Evolutionary conservation across 2,329 filamentous ascomycete species (phyloP), one percentile per base, ranked within the genome.

Genomic region (Nothopassalora personata): DNA sequence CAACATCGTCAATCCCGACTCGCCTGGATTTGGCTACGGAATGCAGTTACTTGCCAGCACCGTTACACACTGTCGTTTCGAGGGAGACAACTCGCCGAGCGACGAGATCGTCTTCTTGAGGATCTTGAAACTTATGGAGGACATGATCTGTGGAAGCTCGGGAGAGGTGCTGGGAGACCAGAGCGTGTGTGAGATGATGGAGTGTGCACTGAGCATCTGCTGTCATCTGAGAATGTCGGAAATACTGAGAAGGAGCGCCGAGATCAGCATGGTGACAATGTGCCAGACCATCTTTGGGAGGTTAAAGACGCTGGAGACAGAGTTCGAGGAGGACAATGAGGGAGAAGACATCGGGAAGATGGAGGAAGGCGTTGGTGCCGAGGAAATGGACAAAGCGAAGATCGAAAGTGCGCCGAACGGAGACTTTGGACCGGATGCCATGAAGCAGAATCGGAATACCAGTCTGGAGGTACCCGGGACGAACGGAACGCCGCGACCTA

Each of bases 161-260:
- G 94, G 94, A 39, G 88, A 95, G 65, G 85, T 97, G 10, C 79
- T 99, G n/a, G 95, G 93, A 59, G 94, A 99, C 69, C 93, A 97
- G 77, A 97, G 93, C 71, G 91, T 99, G 10, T 99, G 95, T 72
- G 91, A 97, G 73, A 97, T 99, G 91, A 97, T 99, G 93, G 94
- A 96, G 73, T 93, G 91, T 1, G 94, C 93, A 1, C 76, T 99
- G 65, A 96, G 91, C 71, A 97, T 99, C 80, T 99, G 94, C 79
- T 99, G 93, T 64, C 92, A 97, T 71, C 85, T 90, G 57, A 86
- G 93, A 57, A 86, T 97, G 61, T 97, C 92, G 9, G 92, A 97
- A 68, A 86, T 97, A 4, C 79, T 99, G 56, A 86, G 93, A 64
- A 84, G 92, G 64, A 96, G 92, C 19, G 94, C 94, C 1, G 94